phyloP scores from a whole-genome alignment of 75 land plant species.

The Pseudotsuga menziesii region DNA sequence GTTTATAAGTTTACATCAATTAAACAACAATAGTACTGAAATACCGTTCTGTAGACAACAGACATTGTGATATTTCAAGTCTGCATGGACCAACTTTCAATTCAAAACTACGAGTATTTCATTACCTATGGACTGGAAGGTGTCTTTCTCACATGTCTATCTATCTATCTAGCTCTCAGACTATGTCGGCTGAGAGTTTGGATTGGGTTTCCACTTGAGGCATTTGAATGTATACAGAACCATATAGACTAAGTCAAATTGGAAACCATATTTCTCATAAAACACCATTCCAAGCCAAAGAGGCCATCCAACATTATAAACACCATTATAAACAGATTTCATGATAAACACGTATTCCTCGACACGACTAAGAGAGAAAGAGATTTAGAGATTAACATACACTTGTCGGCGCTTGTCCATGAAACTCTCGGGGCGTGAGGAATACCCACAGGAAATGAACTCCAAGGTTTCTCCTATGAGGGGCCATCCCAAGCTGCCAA shows the following conservation, averaged over 20 bases:
- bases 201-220: too few relatives aligned
- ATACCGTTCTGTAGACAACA: background rate
- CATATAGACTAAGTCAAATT: background rate
- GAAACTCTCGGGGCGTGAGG: conserved; percentile 53
- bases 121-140: too few relatives aligned
- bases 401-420: conserved; percentile 36
- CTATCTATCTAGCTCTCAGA: too few relatives aligned
- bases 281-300: background rate
- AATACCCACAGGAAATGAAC: conserved; percentile 55
- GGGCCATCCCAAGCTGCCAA: conserved; percentile 61
- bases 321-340: background rate
- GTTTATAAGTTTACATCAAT: background rate
- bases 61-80: background rate
- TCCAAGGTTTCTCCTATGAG: conserved; percentile 68
- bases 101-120: too few relatives aligned
- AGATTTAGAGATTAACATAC: background rate
- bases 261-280: background rate
- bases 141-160: too few relatives aligned
- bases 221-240: too few relatives aligned
- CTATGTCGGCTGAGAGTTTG: too few relatives aligned
- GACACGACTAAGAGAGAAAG: background rate
- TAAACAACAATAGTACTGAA: background rate
- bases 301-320: background rate
- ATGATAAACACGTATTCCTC: conserved; percentile 19
- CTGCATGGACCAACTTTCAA: too few relatives aligned